Conservation (phyloP, 2,329 filamentous ascomycete species). For the Exserohilum turcica region DNA sequence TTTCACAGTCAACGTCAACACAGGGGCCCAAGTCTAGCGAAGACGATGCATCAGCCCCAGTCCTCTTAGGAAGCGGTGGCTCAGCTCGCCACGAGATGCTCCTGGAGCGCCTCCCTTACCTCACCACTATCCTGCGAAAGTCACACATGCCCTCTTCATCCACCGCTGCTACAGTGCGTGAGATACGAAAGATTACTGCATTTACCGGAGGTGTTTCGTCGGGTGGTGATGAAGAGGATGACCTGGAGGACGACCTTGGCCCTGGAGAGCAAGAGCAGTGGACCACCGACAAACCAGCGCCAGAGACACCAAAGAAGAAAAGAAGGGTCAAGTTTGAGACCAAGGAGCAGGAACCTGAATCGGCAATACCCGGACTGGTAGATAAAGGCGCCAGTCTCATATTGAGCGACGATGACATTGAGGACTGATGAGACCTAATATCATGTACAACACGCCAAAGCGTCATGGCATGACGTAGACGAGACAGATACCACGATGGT, state of each 20-base stretch:
- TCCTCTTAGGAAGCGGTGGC: constrained; percentile 63
- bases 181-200: constrained; percentile 70
- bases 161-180: constrained; percentile 50
- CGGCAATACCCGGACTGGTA: constrained; percentile 27
- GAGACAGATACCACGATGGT: background rate
- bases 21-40: constrained; percentile 7
- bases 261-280: constrained; percentile 45
- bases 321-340: constrained; percentile 25
- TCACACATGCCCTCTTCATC: constrained; percentile 35
- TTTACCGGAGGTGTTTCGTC: constrained; percentile 53
- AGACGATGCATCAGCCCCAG: constrained; percentile 21
- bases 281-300: constrained; percentile 50
- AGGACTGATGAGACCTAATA: constrained; percentile 40
- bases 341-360: constrained; percentile 27
- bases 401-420: constrained; percentile 56
- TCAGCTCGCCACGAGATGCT: constrained; percentile 75
- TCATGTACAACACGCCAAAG: background rate
- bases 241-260: constrained; percentile 40
- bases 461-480: background rate
- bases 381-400: constrained; percentile 46
- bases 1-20: constrained; percentile 17
- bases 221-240: constrained; percentile 38
- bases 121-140: constrained; percentile 65
- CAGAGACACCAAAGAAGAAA: constrained; percentile 31
- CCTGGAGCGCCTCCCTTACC: constrained; percentile 85